These are phyloP conservation scores for Backusella tarrabulga DNA, from an alignment of 192 early-diverging fungal genomes.

Conservation along the genomic window DNA sequence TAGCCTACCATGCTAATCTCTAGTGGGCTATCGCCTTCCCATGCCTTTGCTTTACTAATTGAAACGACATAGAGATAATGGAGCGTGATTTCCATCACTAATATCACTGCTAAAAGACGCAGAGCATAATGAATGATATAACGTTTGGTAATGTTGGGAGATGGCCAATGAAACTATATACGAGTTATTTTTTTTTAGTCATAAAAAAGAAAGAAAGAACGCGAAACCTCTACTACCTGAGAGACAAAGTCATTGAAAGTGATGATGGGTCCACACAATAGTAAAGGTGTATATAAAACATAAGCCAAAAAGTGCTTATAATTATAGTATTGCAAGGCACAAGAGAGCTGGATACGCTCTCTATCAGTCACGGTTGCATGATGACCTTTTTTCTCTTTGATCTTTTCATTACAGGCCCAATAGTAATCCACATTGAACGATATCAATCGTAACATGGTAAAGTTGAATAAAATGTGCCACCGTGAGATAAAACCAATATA, in stretches of 20 bases:
- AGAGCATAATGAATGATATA: slow-evolving; percentile 56
- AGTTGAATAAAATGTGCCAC: slow-evolving; percentile 91
- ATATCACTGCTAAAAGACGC: slow-evolving; percentile 59
- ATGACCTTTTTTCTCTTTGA: slow-evolving; percentile 28
- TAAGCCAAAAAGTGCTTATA: slow-evolving; percentile 77
- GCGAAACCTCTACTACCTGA: slow-evolving; percentile 52
- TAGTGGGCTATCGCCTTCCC: slow-evolving; percentile 75
- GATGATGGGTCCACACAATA: slow-evolving; percentile 92
- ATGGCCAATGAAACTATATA: slow-evolving; percentile 53
- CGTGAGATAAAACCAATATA: slow-evolving; percentile 68
- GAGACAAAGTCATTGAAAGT: slow-evolving; percentile 89
- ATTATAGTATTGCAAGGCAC: slow-evolving; percentile 66
- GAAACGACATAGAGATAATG: slow-evolving; percentile 91
- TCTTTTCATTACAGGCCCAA: slow-evolving; percentile 59
- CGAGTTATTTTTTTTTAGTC: background rate
- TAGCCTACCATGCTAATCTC: slow-evolving; percentile 88
- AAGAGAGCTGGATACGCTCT: slow-evolving; percentile 55
- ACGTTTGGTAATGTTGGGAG: slow-evolving; percentile 35
- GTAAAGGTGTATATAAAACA: slow-evolving; percentile 86
- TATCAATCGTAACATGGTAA: slow-evolving; percentile 83
- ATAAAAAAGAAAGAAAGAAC: background rate
- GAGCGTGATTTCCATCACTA: slow-evolving; percentile 88
- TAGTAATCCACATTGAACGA: slow-evolving; percentile 93
- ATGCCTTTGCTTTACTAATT: slow-evolving; percentile 83
- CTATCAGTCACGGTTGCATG: slow-evolving; percentile 44